Conservation (phyloP, 768 basidiomycete species). For the Boletus tomentosulus region DNA sequence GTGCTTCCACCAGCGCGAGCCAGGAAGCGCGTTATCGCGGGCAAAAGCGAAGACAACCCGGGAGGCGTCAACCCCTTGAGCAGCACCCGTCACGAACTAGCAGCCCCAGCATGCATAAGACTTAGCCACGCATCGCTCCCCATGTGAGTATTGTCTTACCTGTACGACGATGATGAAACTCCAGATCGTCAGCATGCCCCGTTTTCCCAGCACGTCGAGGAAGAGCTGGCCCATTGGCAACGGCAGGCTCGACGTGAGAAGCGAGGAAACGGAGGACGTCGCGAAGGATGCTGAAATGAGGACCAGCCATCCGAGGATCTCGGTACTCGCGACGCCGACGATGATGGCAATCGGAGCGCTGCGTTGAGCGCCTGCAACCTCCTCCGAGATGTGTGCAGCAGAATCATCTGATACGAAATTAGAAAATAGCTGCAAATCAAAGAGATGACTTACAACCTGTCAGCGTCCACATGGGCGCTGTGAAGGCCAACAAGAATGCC, state of each 20-base stretch:
- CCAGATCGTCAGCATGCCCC: conserved; percentile 72
- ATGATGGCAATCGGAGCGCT: conserved; percentile 66
- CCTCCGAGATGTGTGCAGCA: conserved; percentile 72
- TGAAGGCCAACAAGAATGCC: conserved; percentile 71
- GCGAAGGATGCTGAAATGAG: conserved; percentile 65
- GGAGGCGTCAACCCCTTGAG: conserved; percentile 71
- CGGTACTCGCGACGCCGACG: background rate
- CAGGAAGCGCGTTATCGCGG: conserved; percentile 68
- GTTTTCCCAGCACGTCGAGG: conserved; percentile 58
- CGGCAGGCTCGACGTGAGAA: conserved; percentile 48
- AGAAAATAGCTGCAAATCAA: background rate
- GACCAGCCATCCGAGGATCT: conserved; percentile 59
- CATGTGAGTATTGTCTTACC: conserved; percentile 22
- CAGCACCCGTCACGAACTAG: conserved; percentile 69
- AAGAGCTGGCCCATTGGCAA: conserved; percentile 74
- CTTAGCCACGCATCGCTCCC: no score
- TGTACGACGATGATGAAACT: conserved; percentile 64
- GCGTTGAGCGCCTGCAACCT: conserved; percentile 57
- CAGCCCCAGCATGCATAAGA: background rate
- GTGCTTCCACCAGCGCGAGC: conserved; percentile 65
- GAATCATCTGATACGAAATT: conserved; percentile 53
- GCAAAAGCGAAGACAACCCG: conserved; percentile 75
- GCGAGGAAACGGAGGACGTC: conserved; percentile 47
- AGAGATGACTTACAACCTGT: conserved; percentile 55
- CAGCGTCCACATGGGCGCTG: conserved; percentile 75